Evolutionary conservation across 768 basidiomycete genomes (phyloP).

Genomic region (Lentinula aciculospora): DNA sequence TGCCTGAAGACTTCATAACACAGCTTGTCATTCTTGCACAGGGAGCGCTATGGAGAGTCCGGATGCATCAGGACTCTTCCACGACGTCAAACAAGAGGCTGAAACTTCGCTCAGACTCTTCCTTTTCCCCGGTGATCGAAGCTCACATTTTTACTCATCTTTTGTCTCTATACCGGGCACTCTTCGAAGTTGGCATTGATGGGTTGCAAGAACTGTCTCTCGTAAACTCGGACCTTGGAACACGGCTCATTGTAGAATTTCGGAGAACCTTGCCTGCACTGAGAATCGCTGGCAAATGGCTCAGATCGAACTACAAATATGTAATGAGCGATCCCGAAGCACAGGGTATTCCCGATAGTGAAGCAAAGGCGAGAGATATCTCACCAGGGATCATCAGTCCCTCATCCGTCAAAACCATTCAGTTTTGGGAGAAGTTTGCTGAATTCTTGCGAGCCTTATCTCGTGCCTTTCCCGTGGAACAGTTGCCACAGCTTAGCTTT

Average conservation of each 20-base stretch:
- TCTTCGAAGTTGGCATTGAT: slow-evolving; percentile 60
- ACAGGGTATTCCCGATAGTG: slow-evolving; percentile 20
- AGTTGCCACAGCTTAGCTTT: slow-evolving; percentile 49
- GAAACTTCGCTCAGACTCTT: slow-evolving; percentile 16
- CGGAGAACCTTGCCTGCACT: slow-evolving; percentile 83
- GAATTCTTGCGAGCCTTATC: slow-evolving; percentile 59
- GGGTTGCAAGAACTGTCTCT: slow-evolving; percentile 56
- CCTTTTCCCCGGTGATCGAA: slow-evolving; percentile 40
- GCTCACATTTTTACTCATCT: slow-evolving; percentile 63
- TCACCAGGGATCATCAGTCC: slow-evolving; percentile 22
- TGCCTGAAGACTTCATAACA: slow-evolving; percentile 73
- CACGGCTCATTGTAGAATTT: slow-evolving; percentile 81
- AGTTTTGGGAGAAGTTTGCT: slow-evolving; percentile 72
- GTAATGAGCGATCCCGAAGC: slow-evolving; percentile 41
- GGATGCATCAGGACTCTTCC: slow-evolving; percentile 57
- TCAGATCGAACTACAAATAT: slow-evolving; percentile 70
- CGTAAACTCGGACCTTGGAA: slow-evolving; percentile 60
- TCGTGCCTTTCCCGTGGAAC: slow-evolving; percentile 60
- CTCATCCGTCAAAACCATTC: slow-evolving; percentile 32
- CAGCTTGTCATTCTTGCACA: slow-evolving; percentile 70
- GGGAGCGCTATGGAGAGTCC: slow-evolving; percentile 80
- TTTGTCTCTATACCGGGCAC: slow-evolving; percentile 53
- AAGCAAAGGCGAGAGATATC: slow-evolving; percentile 21
- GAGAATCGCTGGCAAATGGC: slow-evolving; percentile 87
- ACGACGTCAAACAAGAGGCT: slow-evolving; percentile 15